phyloP scores from a whole-genome alignment of 495 filamentous ascomycete genomes.

The Talaromyces borbonicus region DNA sequence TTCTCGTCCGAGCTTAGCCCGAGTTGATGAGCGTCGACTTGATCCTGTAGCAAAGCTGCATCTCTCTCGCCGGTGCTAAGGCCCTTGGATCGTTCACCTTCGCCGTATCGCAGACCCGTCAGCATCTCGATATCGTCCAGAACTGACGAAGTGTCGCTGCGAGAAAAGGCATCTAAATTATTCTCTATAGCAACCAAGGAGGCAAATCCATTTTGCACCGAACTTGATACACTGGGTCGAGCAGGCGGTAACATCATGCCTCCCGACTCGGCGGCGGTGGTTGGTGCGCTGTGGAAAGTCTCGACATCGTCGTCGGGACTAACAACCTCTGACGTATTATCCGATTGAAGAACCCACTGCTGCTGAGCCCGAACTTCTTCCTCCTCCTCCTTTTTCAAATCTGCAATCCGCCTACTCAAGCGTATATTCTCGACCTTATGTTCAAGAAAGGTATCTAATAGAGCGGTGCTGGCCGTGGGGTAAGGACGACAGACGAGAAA shows the following conservation, averaged over 20 bases:
- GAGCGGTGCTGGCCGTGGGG: constrained; percentile 71
- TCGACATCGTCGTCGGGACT: constrained; percentile 36
- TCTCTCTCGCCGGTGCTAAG: constrained; percentile 78
- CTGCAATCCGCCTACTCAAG: constrained; percentile 69
- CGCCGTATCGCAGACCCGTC: constrained; percentile 78
- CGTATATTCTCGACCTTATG: constrained; percentile 97
- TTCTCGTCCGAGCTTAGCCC: constrained; percentile 34
- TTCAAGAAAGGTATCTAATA: constrained; percentile 90
- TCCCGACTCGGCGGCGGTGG: constrained; percentile 35
- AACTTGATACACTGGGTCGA: constrained; percentile 49
- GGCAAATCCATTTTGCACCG: constrained; percentile 43
- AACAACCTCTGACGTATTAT: constrained; percentile 30
- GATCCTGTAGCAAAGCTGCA: constrained; percentile 72
- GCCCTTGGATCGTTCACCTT: constrained; percentile 81
- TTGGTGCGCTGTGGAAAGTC: not conserved
- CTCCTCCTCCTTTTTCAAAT: constrained; percentile 76
- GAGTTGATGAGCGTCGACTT: constrained; percentile 68
- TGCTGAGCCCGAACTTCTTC: constrained; percentile 55
- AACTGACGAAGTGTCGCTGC: constrained; percentile 36
- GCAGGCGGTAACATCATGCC: constrained; percentile 59
- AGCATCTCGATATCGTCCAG: constrained; percentile 89
- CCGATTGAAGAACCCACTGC: constrained; percentile 27
- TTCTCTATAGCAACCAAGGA: constrained; percentile 2
- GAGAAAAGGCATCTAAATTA: not conserved
- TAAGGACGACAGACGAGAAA: constrained; percentile 93